Evolutionary conservation across 139 green algal genomes (phyloP).

Genomic region (Ettlia oleoabundans): DNA sequence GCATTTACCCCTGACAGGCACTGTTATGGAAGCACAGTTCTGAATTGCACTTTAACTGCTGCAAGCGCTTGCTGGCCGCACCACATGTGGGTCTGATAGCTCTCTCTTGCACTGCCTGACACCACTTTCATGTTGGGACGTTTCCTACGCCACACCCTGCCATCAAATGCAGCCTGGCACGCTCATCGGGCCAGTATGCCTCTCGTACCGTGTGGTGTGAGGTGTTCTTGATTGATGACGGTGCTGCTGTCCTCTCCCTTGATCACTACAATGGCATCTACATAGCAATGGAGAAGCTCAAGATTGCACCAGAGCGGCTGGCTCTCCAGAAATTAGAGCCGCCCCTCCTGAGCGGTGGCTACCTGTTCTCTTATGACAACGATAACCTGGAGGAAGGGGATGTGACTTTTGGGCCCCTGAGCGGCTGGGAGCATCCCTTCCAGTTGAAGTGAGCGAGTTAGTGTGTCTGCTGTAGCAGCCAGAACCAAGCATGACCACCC

Average conservation of each 20-base stretch:
- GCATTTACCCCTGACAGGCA: too few relatives aligned
- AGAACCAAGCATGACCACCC: neutral
- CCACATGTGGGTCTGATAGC: too few relatives aligned
- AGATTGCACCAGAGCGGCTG: conserved; percentile 24
- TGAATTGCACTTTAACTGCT: too few relatives aligned
- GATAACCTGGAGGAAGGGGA: conserved; percentile 61
- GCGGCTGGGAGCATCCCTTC: neutral
- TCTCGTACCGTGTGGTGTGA: conserved; percentile 50
- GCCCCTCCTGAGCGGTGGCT: conserved; percentile 46
- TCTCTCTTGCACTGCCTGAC: too few relatives aligned
- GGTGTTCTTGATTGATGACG: conserved; percentile 50
- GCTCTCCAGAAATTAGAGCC: conserved; percentile 31
- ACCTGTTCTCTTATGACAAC: conserved; percentile 64
- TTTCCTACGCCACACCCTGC: too few relatives aligned
- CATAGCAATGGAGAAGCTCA: conserved; percentile 36
- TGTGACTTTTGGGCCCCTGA: neutral
- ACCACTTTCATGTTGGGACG: too few relatives aligned
- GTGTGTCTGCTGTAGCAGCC: too few relatives aligned
- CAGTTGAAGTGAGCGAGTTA: conserved; percentile 8
- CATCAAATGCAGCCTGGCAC: conserved; percentile 47
- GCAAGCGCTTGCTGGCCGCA: too few relatives aligned
- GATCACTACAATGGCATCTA: conserved; percentile 46
- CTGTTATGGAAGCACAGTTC: too few relatives aligned
- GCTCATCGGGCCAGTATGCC: conserved; percentile 54
- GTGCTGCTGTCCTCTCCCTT: neutral